Conservation (phyloP, 371 early-diverging fungal species). For the Catenaria anguillulae region DNA sequence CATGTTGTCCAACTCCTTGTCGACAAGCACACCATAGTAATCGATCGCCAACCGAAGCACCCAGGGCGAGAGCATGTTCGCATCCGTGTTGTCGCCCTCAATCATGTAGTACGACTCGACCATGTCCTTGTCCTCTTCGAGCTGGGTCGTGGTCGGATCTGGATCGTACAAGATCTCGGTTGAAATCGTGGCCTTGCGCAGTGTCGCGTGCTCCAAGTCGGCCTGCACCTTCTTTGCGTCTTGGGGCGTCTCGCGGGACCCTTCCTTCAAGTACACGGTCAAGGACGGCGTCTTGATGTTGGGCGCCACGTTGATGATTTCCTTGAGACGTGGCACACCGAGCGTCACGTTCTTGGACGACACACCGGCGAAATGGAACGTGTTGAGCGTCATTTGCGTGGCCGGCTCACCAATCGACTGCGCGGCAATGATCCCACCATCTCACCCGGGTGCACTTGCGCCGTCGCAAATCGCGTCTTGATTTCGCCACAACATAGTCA, state of each 20-base stretch:
- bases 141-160: constrained; percentile 64
- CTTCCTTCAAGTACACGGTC: constrained; percentile 66
- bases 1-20: constrained; percentile 76
- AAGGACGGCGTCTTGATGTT: constrained; percentile 95
- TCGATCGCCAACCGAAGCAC: constrained; percentile 84
- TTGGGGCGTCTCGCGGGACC: constrained; percentile 59
- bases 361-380: constrained; percentile 99
- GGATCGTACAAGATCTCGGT: constrained; percentile 98
- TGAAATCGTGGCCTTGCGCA: constrained; percentile 64
- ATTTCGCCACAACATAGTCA: constrained; percentile 93
- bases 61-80: constrained; percentile 72
- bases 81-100: constrained; percentile 51
- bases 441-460: constrained; percentile 92
- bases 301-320: constrained; percentile 97
- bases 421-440: constrained; percentile 99
- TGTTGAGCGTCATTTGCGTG: constrained; percentile 99
- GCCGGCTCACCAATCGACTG: constrained; percentile 99
- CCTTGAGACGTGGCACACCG: constrained; percentile 99
- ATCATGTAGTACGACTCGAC: constrained; percentile 79
- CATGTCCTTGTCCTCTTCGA: constrained; percentile 87
- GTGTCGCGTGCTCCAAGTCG: constrained; percentile 80
- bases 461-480: constrained; percentile 69
- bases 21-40: constrained; percentile 63
- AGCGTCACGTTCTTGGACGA: constrained; percentile 92
- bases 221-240: constrained; percentile 84